A percentile compares a stretch with the other conserved stretches of the same genome.
Conservation (phyloP, 352 stramenopile genomes). For the Thalassiosira hispida region DNA sequence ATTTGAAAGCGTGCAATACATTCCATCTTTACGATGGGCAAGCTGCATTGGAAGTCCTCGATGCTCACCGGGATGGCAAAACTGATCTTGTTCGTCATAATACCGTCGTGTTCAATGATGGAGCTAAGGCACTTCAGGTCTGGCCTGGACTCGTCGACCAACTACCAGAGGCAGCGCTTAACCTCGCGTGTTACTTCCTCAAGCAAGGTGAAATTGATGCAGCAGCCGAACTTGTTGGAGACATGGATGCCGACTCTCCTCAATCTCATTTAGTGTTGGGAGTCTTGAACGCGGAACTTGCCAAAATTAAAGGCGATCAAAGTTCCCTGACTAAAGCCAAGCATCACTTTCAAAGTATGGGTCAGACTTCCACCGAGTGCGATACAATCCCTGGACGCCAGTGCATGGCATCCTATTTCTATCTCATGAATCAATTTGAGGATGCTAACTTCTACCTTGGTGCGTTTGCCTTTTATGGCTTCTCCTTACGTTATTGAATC, state of each 20-base stretch:
- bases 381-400: conserved; percentile 96
- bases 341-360: conserved; percentile 89
- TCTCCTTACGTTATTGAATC: too few relatives aligned
- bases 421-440: conserved; percentile 95
- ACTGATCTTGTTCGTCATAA: conserved; percentile 94
- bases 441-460: conserved; percentile 42
- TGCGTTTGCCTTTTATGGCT: too few relatives aligned
- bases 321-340: conserved; percentile 39
- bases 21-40: conserved; percentile 95
- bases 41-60: conserved; percentile 93
- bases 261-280: conserved; percentile 91
- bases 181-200: conserved; percentile 94
- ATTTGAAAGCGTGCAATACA: conserved; percentile 97
- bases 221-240: conserved; percentile 93
- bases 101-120: conserved; percentile 94
- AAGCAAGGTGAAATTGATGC: conserved; percentile 91
- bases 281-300: conserved; percentile 91
- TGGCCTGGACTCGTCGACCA: conserved; percentile 91
- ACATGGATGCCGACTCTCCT: conserved; percentile 92
- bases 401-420: conserved; percentile 97
- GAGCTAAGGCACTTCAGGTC: conserved; percentile 91
- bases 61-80: conserved; percentile 87
- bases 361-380: conserved; percentile 92
- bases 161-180: conserved; percentile 93
- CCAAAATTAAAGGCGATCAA: conserved; percentile 68